phyloP scores from a whole-genome alignment of 805 yeast genomes.

The Wickerhamiella sorbophila region DNA sequence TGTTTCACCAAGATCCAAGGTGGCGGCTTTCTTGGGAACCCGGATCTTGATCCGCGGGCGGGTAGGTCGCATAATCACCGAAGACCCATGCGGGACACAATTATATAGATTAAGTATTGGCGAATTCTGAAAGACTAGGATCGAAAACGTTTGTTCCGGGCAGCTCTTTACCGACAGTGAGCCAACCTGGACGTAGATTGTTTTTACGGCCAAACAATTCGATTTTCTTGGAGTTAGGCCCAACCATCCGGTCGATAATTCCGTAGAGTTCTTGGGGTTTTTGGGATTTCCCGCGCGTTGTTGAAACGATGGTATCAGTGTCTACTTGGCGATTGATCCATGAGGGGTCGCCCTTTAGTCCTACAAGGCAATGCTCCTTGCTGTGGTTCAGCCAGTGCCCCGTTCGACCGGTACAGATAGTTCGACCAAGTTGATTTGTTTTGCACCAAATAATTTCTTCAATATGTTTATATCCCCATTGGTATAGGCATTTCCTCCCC shows the following conservation, averaged over 20 bases:
- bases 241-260: conserved; percentile 72
- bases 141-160: conserved; percentile 11
- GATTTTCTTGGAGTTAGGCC: conserved; percentile 57
- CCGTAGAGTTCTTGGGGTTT: conserved; percentile 88
- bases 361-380: conserved; percentile 79
- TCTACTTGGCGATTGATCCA: conserved; percentile 61
- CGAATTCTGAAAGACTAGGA: conserved; percentile 7
- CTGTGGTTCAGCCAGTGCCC: conserved; percentile 97
- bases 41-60: conserved; percentile 14
- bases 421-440: conserved; percentile 71
- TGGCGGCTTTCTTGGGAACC: conserved; percentile 13
- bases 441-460: conserved; percentile 88
- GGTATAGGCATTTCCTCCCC: conserved; percentile 59
- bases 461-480: conserved; percentile 69
- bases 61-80: conserved; percentile 5
- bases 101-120: neutral
- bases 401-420: conserved; percentile 89
- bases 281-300: conserved; percentile 76
- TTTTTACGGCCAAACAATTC: conserved; percentile 85
- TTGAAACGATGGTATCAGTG: conserved; percentile 62
- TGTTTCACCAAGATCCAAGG: conserved; percentile 10
- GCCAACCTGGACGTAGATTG: conserved; percentile 81
- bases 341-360: conserved; percentile 58
- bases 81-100: neutral
- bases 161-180: conserved; percentile 28